Conservation (phyloP, 2,329 filamentous ascomycete genomes). For the Nectriaceae sp. region DNA sequence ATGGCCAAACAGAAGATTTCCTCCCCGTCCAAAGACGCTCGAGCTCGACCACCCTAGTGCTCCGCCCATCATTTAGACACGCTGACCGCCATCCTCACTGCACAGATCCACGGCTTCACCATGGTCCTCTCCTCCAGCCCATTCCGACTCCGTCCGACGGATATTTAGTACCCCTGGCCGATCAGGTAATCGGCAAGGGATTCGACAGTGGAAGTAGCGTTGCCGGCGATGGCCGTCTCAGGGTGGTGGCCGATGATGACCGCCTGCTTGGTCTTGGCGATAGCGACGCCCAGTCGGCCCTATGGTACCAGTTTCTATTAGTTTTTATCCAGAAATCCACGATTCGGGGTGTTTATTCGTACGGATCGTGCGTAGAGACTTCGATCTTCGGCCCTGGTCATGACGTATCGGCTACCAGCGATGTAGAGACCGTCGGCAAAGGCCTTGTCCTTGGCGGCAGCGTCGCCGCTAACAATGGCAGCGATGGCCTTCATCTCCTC, state of each 20-base stretch:
- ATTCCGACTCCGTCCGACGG: neutral
- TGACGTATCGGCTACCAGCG: conserved; percentile 75
- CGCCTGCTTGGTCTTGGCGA: conserved; percentile 86
- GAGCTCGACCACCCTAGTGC: conserved; percentile 16
- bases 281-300: conserved; percentile 78
- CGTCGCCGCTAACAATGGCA: conserved; percentile 49
- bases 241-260: conserved; percentile 87
- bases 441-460: conserved; percentile 61
- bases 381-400: conserved; percentile 73
- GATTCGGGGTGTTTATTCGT: conserved; percentile 31
- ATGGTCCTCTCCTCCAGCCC: neutral
- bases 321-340: conserved; percentile 4
- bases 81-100: conserved; percentile 2
- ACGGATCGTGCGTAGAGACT: conserved; percentile 88
- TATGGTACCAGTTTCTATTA: conserved; percentile 32
- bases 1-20: conserved; percentile 24
- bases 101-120: conserved; percentile 15
- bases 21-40: conserved; percentile 19
- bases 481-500: conserved; percentile 62
- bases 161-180: conserved; percentile 69
- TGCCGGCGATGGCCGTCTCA: conserved; percentile 71
- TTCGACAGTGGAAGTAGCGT: conserved; percentile 78
- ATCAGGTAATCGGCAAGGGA: conserved; percentile 86
- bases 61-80: conserved; percentile 21
- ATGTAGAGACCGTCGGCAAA: conserved; percentile 75